Evolutionary conservation across 2,329 filamentous ascomycete genomes (phyloP), one percentile per base, ranked within the genome.

Genomic region (Talaromyces sp.): DNA sequence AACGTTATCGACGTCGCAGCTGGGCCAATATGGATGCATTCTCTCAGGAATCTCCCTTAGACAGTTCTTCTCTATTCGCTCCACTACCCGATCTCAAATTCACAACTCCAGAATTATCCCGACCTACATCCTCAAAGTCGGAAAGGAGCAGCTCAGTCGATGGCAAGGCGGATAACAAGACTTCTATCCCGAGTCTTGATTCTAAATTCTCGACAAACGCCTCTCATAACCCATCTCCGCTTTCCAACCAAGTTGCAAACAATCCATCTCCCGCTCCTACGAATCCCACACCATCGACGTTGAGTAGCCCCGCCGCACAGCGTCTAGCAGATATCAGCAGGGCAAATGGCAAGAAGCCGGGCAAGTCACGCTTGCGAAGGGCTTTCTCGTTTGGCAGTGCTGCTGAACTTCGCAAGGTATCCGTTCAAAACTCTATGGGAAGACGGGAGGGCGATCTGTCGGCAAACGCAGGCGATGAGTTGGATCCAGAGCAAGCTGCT

Each of bases 321-420:
- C 92, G 96, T 65, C 85, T 98, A 45, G 88, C 91, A 54, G 92
- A 93, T n/a, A 84, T 98, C 64, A 94, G 89, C 67, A 90, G 94
- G 70, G 94, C 91, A 74, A 91, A 92, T 62, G 82, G 83, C 33
- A 90, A 87, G 74, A 85, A 89, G 69, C 93, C 92, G 75, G 92
- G 89, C 80, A 97, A 97, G 80, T 91, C 90, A 2, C 86, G 93
- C 69, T 83, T 99, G 66, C 88, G 95, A 63, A 87, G 95, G 71
- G 95, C 95, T 0, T 97, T 99, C 73, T 99, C 95, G 0, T 99
- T 99, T 78, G 93, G 95, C 59, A 98, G 94, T 75, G 92, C 93
- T 49, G 92, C 94, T 9, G 95, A 99, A 74, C 87, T 99, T 57
- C 87, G 90, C 68, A 90, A 90, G 73, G 90, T 89, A 13, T 89